These are phyloP conservation scores for Tolypocladium tundrense DNA, from an alignment of 2,329 filamentous ascomycete species.

Conservation along the genomic window DNA sequence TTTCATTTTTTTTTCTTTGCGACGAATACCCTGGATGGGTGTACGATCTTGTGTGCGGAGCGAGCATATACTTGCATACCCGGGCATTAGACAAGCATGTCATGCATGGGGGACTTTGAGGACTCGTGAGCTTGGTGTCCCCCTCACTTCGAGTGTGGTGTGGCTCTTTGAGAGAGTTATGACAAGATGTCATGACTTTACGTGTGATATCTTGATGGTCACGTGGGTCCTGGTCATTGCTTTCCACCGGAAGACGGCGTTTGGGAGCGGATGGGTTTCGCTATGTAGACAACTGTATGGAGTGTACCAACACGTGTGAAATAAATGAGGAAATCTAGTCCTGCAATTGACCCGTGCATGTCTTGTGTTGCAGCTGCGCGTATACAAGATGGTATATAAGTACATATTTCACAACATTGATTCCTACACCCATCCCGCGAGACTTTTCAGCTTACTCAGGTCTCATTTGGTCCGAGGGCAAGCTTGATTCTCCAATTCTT, in stretches of 20 bases:
- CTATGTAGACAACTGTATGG: conserved; percentile 9
- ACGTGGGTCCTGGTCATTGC: neutral
- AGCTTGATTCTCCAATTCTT: conserved; percentile 61
- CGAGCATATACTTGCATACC: conserved; percentile 11
- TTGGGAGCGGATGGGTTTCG: conserved; percentile 1
- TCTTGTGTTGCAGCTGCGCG: neutral
- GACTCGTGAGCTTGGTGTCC: neutral
- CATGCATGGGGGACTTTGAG: neutral
- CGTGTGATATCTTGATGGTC: conserved; percentile 1
- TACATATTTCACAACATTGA: neutral
- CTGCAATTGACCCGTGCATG: neutral
- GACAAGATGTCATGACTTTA: conserved; percentile 1
- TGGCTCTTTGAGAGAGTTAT: neutral
- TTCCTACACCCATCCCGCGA: neutral
- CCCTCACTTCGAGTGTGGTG: neutral
- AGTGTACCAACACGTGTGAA: conserved; percentile 8
- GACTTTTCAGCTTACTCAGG: conserved; percentile 1
- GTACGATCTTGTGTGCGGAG: conserved; percentile 9
- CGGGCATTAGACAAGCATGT: conserved; percentile 7
- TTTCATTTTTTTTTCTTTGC: neutral
- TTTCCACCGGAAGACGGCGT: conserved; percentile 4
- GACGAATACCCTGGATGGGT: conserved; percentile 6
- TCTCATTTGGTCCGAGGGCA: conserved; percentile 20
- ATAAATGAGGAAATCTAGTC: neutral
- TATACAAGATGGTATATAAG: neutral